Evolutionary conservation across 106 monocot genomes (phyloP), one percentile per base, ranked within the genome.

Genomic region (Apostasia shenzhenica): DNA sequence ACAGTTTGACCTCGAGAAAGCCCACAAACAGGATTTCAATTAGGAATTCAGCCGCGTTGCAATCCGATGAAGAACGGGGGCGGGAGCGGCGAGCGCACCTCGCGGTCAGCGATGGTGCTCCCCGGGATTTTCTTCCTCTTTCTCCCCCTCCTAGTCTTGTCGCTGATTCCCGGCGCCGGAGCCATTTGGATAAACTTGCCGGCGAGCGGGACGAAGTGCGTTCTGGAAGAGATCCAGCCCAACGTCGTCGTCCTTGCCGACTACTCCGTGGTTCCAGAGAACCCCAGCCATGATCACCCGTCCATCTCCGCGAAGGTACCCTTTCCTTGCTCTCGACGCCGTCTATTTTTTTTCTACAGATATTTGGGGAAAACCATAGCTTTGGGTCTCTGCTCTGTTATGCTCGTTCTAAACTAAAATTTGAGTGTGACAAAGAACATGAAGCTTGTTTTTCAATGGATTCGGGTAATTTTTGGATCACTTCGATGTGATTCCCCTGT

Each of bases 181-280:
- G 89, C 79, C 1, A 46, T 85, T 38, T 89, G 82, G 89, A 68
- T 89, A 42, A 71, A 12, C 54, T 8, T 89, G 43, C 89, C 89
- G 49, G 7, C 55, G 11, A 59, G 75, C 45, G 85, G 80, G 43
- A 82, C 59, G 13, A 89, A 89, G 75, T 89, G 89, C 66, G 85
- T 89, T 41, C 79, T 85, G 45, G 85, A 89, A 59, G 89, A 89
- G 74, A 89, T 89, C 59, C 85, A 85, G 52, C 74, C 79, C 46
- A 77, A 85, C 69, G 80, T 85, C 26, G 82, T 89, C 55, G 82
- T 82, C 56, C 68, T 89, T 4, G 82, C 80, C 44, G 85, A 85
- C 45, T 89, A 89, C 78, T 4, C 70, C 54, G 80, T 80, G 48
- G 48, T 70, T 46, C 14, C 64, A 53, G 82, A 77, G 38, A 77